Evolutionary conservation across 306 rosid species (phyloP).

Genomic region (Rosa lucieae): DNA sequence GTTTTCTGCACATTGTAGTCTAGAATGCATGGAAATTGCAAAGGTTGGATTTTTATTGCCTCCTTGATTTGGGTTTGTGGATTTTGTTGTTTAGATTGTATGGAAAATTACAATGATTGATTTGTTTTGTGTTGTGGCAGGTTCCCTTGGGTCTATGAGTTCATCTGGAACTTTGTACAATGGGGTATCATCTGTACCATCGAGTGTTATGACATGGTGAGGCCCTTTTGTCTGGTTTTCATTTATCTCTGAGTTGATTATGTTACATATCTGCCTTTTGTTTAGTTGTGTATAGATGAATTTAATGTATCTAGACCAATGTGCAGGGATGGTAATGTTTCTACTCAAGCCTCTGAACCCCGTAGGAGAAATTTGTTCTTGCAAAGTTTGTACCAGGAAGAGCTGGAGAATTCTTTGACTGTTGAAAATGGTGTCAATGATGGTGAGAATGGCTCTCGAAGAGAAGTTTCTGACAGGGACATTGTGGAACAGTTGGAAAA

Average conservation of each 20-base stretch:
- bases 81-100: neutral
- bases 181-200: constrained; percentile 42
- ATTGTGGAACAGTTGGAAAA: constrained; percentile 62
- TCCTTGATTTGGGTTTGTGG: neutral
- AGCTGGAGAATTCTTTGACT: constrained; percentile 35
- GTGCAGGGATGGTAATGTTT: constrained; percentile 78
- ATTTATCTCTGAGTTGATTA: neutral
- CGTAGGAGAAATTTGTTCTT: constrained; percentile 66
- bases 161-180: constrained; percentile 67
- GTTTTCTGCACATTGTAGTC: neutral
- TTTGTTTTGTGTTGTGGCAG: constrained; percentile 37
- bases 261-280: neutral
- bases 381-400: constrained; percentile 68
- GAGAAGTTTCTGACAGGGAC: constrained; percentile 59
- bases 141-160: constrained; percentile 89
- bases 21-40: neutral
- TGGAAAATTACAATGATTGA: neutral
- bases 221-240: constrained; percentile 17
- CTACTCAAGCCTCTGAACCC: constrained; percentile 59
- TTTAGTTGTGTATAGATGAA: constrained; percentile 18
- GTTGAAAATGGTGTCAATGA: constrained; percentile 26
- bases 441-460: constrained; percentile 25
- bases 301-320: constrained; percentile 26
- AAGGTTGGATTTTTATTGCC: constrained; percentile 5
- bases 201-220: constrained; percentile 71